Evolutionary conservation across 2,329 filamentous ascomycete genomes (phyloP), one percentile per base, ranked within the genome.

Genomic region (Pseudopithomyces chartarum): DNA sequence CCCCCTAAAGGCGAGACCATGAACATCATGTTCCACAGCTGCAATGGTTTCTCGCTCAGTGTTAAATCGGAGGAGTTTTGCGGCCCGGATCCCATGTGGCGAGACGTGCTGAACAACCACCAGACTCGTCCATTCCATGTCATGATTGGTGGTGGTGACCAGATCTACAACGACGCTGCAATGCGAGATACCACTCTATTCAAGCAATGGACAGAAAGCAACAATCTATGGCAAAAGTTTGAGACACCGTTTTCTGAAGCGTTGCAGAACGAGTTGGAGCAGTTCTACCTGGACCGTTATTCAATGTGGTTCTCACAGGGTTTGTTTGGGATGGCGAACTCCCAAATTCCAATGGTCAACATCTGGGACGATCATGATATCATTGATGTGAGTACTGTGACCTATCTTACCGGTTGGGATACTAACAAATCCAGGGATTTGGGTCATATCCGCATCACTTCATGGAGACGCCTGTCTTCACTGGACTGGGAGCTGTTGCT

Each of bases 11-110:
- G 87, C 15, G 84, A 96, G 73, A 86, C 90, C 2, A 99, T 99
- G 95, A 97, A 98, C 78, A 91, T 97, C 73, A 97, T 98, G 92
- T 99, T 97, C 79, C 86, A 98, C 79, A 97, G 90, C 73, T 97
- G 95, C 80, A 99, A 99, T 73, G 95, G 96, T 1, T 99, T 99
- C 80, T 94, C 91, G 66, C 75, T 89, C 50, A 89, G 85, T 55
- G 90, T 90, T 22, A 88, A 96, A 60, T 80, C 92, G 0, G 84
- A 96, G 70, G 83, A 88, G 44, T 89, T 97, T 73, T 95, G 89
- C 69, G 95, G 95, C 0, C 95, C 96, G 0, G 95, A 99, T 76
- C 95, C 95, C 1, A 84, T 99, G 77, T 99, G 96, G 95, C 89
- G 94, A 54, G 95, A 99, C 73, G 92, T 98, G 6, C 81, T 98